These are phyloP conservation scores for Jamesozyma lodderae DNA, from an alignment of 805 yeast species.

Conservation along the genomic window DNA sequence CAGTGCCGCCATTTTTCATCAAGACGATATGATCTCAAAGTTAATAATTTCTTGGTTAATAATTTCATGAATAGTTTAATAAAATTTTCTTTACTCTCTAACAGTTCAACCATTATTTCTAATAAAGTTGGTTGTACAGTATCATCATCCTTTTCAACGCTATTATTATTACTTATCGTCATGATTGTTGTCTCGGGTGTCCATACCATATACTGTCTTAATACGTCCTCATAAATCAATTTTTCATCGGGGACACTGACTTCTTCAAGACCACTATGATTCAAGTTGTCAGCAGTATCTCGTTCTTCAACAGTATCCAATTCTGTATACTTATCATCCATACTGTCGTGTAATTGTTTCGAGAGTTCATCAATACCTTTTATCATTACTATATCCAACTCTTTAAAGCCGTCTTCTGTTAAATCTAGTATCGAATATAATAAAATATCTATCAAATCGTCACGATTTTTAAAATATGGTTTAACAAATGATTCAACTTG, in stretches of 20 bases:
- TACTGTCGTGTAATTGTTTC: constrained; percentile 42
- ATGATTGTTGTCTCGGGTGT: constrained; percentile 16
- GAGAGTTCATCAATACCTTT: constrained; percentile 5
- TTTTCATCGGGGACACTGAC: too few relatives aligned
- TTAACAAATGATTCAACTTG: constrained; percentile 71
- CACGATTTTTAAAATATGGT: constrained; percentile 49
- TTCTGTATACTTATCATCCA: too few relatives aligned
- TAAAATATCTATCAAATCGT: constrained; percentile 60
- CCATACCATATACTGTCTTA: constrained; percentile 21
- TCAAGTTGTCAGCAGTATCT: too few relatives aligned
- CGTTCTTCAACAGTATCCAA: too few relatives aligned
- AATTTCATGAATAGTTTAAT: constrained; percentile 18
- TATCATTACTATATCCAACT: constrained; percentile 3
- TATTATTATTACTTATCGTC: neutral
- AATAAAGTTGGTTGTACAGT: constrained; percentile 11
- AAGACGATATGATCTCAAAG: constrained; percentile 14
- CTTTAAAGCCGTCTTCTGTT: constrained; percentile 12
- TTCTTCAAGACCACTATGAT: too few relatives aligned
- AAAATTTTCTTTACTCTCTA: constrained; percentile 21
- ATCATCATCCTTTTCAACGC: neutral
- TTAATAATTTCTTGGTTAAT: constrained; percentile 18
- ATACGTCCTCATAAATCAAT: constrained; percentile 15
- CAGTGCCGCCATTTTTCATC: constrained; percentile 22
- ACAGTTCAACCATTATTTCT: constrained; percentile 19
- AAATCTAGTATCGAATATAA: constrained; percentile 60